A percentile compares a stretch with the other conserved stretches of the same genome.
phyloP scores from a whole-genome alignment of 345 rosid genomes.

The Pseudoturritis turrita region DNA sequence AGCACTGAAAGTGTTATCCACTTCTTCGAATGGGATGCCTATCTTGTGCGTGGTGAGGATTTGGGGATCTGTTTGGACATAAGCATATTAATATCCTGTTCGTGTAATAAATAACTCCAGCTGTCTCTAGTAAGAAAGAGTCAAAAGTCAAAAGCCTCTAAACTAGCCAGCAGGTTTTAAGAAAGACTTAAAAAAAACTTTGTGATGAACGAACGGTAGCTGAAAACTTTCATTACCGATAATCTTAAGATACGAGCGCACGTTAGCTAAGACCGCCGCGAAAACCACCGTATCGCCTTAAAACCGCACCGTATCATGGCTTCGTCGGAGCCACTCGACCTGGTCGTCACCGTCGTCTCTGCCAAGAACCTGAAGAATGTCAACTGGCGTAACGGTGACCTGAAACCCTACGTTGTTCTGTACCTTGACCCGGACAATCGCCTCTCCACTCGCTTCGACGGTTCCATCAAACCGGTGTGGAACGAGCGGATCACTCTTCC shows the following conservation, averaged over 20 bases:
- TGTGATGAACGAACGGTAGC: background rate
- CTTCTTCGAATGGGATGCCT: conserved; percentile 15
- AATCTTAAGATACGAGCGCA: conserved; percentile 25
- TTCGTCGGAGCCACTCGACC: conserved; percentile 32
- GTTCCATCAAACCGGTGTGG: conserved; percentile 47
- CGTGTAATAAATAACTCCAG: background rate
- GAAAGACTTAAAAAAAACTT: background rate
- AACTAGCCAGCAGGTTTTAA: background rate
- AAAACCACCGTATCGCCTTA: conserved; percentile 17
- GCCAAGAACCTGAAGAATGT: conserved; percentile 64
- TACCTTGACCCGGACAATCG: conserved; percentile 45
- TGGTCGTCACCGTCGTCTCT: conserved; percentile 41
- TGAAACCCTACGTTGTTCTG: conserved; percentile 51
- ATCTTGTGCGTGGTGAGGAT: conserved; percentile 14
- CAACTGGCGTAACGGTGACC: conserved; percentile 61
- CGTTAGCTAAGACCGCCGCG: conserved; percentile 28
- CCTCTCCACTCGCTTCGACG: conserved; percentile 48
- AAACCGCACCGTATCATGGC: conserved; percentile 36
- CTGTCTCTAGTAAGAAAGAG: background rate
- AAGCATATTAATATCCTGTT: background rate
- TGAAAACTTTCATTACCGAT: background rate
- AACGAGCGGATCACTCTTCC: conserved; percentile 50
- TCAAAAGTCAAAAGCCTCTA: conserved; percentile 3
- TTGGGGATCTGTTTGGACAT: conserved; percentile 16
- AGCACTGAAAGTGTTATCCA: conserved; percentile 30